These are phyloP conservation scores for Mycocentrospora acerina DNA, from an alignment of 2,329 filamentous ascomycete genomes.

Conservation along the genomic window DNA sequence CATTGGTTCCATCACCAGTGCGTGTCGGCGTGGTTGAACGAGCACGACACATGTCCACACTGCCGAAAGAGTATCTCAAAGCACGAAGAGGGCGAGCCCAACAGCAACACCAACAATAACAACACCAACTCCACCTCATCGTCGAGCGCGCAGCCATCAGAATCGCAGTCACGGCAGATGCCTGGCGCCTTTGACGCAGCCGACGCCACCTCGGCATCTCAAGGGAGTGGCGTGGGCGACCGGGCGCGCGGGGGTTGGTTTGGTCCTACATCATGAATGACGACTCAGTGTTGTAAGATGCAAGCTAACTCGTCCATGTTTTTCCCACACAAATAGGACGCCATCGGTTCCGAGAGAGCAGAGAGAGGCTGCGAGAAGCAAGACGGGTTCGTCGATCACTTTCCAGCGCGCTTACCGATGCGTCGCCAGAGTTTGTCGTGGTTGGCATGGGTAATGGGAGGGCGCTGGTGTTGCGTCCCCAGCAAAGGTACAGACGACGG, in stretches of 20 bases:
- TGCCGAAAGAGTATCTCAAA: conserved; percentile 62
- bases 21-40: conserved; percentile 78
- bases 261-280: conserved; percentile 24
- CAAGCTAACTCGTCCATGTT: conserved; percentile 6
- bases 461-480: too few relatives aligned
- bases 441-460: too few relatives aligned
- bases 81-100: conserved; percentile 21
- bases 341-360: too few relatives aligned
- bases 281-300: not conserved
- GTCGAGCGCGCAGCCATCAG: conserved; percentile 7
- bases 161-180: conserved; percentile 22
- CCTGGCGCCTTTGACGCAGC: conserved; percentile 28
- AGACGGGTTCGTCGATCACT: too few relatives aligned
- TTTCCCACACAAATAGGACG: too few relatives aligned
- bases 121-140: conserved; percentile 1
- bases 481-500: too few relatives aligned
- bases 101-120: conserved; percentile 9
- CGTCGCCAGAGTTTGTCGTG: too few relatives aligned
- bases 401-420: too few relatives aligned
- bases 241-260: conserved; percentile 39
- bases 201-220: conserved; percentile 7
- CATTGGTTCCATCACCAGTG: conserved; percentile 93
- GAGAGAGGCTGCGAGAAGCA: too few relatives aligned
- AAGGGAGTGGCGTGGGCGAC: conserved; percentile 24
- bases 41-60: conserved; percentile 91